These are phyloP conservation scores for Penicillium antarcticum DNA, from an alignment of 495 filamentous ascomycete species.

Conservation along the genomic window DNA sequence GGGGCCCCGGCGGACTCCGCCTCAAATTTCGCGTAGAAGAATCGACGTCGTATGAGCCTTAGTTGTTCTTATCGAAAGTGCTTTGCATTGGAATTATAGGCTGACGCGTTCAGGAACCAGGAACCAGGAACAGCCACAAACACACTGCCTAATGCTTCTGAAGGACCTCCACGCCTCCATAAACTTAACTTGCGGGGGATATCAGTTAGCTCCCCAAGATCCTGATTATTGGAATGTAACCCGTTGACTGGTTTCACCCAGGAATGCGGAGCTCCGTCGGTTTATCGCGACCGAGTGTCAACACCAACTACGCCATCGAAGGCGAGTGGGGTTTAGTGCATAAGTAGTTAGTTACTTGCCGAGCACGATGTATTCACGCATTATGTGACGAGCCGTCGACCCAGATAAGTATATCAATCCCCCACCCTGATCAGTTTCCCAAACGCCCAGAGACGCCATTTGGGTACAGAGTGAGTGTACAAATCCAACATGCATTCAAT, in stretches of 20 bases:
- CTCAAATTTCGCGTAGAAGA: not conserved
- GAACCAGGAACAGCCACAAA: not conserved
- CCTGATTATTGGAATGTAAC: constrained; percentile 15
- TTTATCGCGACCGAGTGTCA: not conserved
- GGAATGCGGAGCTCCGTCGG: constrained; percentile 12
- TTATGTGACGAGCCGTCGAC: not conserved
- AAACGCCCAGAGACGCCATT: no score
- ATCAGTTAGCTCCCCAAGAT: not conserved
- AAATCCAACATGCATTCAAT: constrained; percentile 12
- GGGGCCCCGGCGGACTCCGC: constrained; percentile 17
- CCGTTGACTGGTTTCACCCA: not conserved
- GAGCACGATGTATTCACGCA: not conserved
- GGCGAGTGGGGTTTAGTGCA: not conserved
- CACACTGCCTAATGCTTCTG: not conserved
- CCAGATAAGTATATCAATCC: not conserved
- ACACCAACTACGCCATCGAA: not conserved
- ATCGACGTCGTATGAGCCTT: no score
- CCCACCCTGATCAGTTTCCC: not conserved
- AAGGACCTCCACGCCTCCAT: not conserved
- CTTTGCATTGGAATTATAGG: not conserved
- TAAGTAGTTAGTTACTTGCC: not conserved
- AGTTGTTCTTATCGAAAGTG: not conserved
- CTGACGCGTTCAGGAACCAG: not conserved
- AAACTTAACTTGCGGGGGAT: no score
- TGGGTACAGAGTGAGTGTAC: not conserved